phyloP scores from a whole-genome alignment of 768 basidiomycete species.

The Termitomyces sp. region DNA sequence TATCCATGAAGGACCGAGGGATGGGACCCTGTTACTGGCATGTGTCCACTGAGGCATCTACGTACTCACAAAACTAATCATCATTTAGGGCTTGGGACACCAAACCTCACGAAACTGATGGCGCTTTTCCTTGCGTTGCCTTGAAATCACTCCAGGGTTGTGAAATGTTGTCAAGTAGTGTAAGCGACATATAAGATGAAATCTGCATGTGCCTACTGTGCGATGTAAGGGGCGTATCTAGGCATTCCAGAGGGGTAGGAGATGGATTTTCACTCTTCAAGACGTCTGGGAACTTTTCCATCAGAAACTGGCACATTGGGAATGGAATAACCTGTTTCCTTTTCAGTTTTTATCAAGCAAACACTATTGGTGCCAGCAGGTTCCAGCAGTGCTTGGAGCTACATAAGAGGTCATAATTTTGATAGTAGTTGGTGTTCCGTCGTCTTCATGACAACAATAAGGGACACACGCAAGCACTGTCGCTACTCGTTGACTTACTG shows the following conservation, averaged over 20 bases:
- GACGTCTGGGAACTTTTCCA: neutral
- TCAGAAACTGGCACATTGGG: too few species aligned
- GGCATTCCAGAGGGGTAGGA: neutral
- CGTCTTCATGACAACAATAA: neutral
- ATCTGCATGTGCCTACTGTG: neutral
- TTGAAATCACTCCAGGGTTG: conserved; percentile 9
- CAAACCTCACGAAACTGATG: conserved; percentile 27
- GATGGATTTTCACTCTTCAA: neutral
- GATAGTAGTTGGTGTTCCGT: neutral
- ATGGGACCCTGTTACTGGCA: too few species aligned
- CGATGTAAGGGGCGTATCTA: neutral
- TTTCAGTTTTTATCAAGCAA: too few species aligned
- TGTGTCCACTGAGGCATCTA: too few species aligned
- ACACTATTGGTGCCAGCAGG: too few species aligned
- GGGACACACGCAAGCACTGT: neutral
- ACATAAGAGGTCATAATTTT: too few species aligned
- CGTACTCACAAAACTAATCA: too few species aligned
- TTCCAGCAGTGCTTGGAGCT: too few species aligned
- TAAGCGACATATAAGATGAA: neutral
- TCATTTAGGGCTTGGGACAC: conserved; percentile 30
- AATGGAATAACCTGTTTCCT: too few species aligned
- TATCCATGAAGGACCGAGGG: too few species aligned
- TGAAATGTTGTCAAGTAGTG: neutral
- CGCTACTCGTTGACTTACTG: neutral
- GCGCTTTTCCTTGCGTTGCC: conserved; percentile 30